Percentiles rank a stretch among this genome's conserved stretches.
phyloP scores from a whole-genome alignment of 257 asterid genomes.

The Jacaranda mimosifolia region DNA sequence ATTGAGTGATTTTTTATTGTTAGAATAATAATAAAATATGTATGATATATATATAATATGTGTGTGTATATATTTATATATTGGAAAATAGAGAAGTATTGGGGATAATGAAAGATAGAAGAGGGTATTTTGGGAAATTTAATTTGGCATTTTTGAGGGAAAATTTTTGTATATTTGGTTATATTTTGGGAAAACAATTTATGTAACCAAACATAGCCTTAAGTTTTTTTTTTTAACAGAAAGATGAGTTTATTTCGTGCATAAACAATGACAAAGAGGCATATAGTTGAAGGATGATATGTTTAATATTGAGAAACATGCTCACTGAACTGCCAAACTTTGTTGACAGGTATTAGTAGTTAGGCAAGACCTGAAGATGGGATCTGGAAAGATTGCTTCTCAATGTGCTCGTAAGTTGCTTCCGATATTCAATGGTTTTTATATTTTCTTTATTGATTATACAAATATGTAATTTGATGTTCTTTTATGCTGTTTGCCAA shows the following conservation, averaged over 20 bases:
- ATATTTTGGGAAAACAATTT: too few species aligned
- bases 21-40: too few species aligned
- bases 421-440: conserved; percentile 25
- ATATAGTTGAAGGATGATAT: conserved; percentile 17
- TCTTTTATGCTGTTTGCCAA: neutral
- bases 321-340: conserved; percentile 29
- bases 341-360: conserved; percentile 85
- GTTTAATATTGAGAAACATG: neutral
- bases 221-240: neutral
- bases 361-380: conserved; percentile 97
- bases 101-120: too few species aligned
- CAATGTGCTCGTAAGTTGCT: conserved; percentile 95
- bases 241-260: conserved; percentile 19
- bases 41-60: too few species aligned
- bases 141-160: too few species aligned
- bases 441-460: conserved; percentile 7
- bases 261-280: neutral
- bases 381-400: conserved; percentile 92
- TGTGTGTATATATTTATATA: too few species aligned
- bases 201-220: too few species aligned
- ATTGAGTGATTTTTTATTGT: too few species aligned
- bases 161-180: too few species aligned
- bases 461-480: conserved; percentile 16
- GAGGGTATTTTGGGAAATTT: too few species aligned
- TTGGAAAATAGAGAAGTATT: too few species aligned